These are phyloP conservation scores for Geotrichum cucujoidarum DNA, from an alignment of 1,139 yeast genomes.

Conservation along the genomic window DNA sequence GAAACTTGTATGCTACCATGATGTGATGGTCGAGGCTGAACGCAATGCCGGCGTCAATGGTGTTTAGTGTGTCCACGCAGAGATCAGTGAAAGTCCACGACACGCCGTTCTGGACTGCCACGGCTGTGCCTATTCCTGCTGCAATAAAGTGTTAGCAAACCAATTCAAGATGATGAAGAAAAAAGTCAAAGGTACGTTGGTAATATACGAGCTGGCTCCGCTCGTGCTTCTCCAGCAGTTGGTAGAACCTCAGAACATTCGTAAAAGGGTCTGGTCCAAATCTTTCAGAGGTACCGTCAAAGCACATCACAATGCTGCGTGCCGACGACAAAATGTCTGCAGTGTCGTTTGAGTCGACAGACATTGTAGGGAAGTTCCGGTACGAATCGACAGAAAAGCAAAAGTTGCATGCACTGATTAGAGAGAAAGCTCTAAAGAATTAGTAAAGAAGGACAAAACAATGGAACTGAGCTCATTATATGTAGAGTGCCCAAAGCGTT, in stretches of 20 bases:
- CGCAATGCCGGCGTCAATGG: constrained; percentile 50
- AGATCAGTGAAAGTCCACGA: constrained; percentile 27
- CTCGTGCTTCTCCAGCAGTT: constrained; percentile 46
- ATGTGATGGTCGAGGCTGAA: constrained; percentile 52
- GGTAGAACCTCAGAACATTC: constrained; percentile 51
- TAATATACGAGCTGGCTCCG: constrained; percentile 51
- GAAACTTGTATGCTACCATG: constrained; percentile 49
- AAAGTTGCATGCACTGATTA: too few relatives aligned
- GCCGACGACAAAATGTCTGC: constrained; percentile 9
- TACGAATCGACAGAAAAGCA: too few relatives aligned
- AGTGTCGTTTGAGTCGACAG: not conserved
- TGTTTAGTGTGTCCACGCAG: constrained; percentile 27
- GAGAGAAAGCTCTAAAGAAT: too few relatives aligned
- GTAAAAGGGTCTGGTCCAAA: constrained; percentile 52
- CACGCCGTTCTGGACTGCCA: constrained; percentile 38
- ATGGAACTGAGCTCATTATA: too few relatives aligned
- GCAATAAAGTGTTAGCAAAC: not conserved
- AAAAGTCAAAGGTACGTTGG: constrained; percentile 41
- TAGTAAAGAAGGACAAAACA: too few relatives aligned
- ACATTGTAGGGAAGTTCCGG: not conserved
- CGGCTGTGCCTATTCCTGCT: constrained; percentile 56
- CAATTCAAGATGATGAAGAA: too few relatives aligned
- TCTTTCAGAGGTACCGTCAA: constrained; percentile 59
- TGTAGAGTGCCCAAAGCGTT: too few relatives aligned
- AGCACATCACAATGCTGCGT: constrained; percentile 49